Conservation (phyloP, 768 basidiomycete species). For the Psilocybe tampanensis region DNA sequence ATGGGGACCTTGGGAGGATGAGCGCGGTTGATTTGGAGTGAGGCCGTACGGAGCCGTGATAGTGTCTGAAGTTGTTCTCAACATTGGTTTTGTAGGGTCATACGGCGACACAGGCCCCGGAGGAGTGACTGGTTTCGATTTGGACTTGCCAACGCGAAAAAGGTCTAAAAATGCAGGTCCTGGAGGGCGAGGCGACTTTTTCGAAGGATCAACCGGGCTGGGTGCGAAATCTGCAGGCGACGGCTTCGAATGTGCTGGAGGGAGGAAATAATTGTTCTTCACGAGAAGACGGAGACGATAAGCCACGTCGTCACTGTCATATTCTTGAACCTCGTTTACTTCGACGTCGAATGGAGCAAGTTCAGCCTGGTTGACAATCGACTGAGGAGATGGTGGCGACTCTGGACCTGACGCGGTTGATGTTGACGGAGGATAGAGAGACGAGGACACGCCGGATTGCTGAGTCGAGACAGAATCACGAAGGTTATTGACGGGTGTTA, state of each 20-base stretch:
- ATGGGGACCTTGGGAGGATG: conserved; percentile 39
- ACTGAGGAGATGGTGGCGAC: conserved; percentile 65
- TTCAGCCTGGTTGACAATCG: conserved; percentile 45
- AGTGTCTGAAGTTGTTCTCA: conserved; percentile 70
- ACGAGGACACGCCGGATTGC: conserved; percentile 70
- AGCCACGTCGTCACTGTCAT: conserved; percentile 77
- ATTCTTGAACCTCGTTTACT: conserved; percentile 50
- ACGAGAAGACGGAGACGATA: conserved; percentile 84
- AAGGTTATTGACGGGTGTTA: conserved; percentile 41
- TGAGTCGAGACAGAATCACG: conserved; percentile 67
- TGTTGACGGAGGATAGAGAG: conserved; percentile 76
- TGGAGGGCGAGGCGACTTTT: conserved; percentile 43
- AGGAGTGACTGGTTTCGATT: conserved; percentile 63
- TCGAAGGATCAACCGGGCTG: conserved; percentile 39
- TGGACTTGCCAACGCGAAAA: conserved; percentile 69
- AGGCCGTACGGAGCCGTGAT: conserved; percentile 46
- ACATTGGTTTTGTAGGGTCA: conserved; percentile 44
- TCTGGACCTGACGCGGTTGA: conserved; percentile 65
- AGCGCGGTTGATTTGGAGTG: conserved; percentile 35
- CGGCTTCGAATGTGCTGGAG: conserved; percentile 86
- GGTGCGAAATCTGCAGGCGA: conserved; percentile 63
- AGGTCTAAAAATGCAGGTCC: conserved; percentile 69
- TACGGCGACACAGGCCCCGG: conserved; percentile 35
- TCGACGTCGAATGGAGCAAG: conserved; percentile 52
- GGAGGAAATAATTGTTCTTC: conserved; percentile 87